A percentile compares a stretch with the other conserved stretches of the same genome.
These are phyloP conservation scores for Albophoma yamanashiensis DNA, from an alignment of 2,329 filamentous ascomycete genomes.

Conservation along the genomic window DNA sequence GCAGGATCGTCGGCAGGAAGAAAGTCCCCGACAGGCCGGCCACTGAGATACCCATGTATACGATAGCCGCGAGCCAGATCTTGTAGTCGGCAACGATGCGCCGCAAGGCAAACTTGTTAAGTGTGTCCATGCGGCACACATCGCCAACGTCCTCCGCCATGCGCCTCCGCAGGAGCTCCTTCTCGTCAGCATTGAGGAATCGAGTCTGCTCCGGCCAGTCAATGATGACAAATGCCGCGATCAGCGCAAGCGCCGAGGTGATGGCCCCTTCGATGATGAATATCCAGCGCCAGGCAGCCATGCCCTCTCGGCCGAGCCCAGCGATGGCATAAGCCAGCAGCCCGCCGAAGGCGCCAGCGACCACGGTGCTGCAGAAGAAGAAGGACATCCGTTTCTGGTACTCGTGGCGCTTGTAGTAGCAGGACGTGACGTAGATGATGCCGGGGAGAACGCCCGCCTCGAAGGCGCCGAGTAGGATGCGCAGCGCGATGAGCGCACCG, in stretches of 20 bases:
- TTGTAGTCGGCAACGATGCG: slow-evolving; percentile 37
- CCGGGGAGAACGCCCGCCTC: slow-evolving; percentile 24
- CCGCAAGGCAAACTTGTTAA: slow-evolving; percentile 34
- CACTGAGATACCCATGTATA: slow-evolving; percentile 28
- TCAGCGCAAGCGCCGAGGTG: slow-evolving; percentile 10
- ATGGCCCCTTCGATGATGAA: slow-evolving; percentile 19
- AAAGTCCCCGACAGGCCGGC: slow-evolving; percentile 31
- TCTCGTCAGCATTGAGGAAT: slow-evolving; percentile 35
- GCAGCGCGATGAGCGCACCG: slow-evolving; percentile 18
- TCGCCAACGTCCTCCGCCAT: slow-evolving; percentile 30
- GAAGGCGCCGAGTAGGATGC: slow-evolving; percentile 28
- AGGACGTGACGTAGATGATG: slow-evolving; percentile 33
- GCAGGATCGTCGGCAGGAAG: slow-evolving; percentile 27
- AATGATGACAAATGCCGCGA: slow-evolving; percentile 12
- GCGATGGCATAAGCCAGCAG: slow-evolving; percentile 37
- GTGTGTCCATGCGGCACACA: slow-evolving; percentile 37
- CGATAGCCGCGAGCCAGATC: slow-evolving; percentile 27
- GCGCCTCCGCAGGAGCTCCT: slow-evolving; percentile 27
- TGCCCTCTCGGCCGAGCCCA: slow-evolving; percentile 30
- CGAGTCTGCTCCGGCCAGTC: slow-evolving; percentile 19
- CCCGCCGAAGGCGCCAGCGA: slow-evolving; percentile 32
- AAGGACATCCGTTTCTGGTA: slow-evolving; percentile 34
- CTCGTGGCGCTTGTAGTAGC: slow-evolving; percentile 38
- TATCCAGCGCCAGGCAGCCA: slow-evolving; percentile 37
- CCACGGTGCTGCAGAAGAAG: slow-evolving; percentile 29